phyloP scores from a whole-genome alignment of 805 yeast species.

The Candida sakaeoensis region DNA sequence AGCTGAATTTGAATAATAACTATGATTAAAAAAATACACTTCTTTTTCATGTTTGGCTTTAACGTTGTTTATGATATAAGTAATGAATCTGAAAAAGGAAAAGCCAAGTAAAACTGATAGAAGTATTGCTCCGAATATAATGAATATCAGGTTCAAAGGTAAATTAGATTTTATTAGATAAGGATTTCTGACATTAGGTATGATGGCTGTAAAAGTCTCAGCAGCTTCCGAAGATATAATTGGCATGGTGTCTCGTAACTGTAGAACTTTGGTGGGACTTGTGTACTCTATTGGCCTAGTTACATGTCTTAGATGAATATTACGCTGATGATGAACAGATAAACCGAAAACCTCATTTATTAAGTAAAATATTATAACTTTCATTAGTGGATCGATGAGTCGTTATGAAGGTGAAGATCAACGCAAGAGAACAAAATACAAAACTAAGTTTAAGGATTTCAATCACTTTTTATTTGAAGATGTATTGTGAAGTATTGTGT shows the following conservation, averaged over 20 bases:
- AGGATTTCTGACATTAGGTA: conserved; percentile 23
- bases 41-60: conserved; percentile 32
- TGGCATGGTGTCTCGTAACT: background rate
- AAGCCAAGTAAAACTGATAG: conserved; percentile 17
- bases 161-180: conserved; percentile 21
- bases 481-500: too few relatives aligned
- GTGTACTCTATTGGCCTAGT: background rate
- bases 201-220: background rate
- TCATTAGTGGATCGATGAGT: background rate
- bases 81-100: conserved; percentile 18
- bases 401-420: background rate
- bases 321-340: background rate
- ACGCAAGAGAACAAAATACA: background rate
- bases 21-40: conserved; percentile 16
- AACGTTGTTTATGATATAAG: conserved; percentile 20
- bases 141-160: conserved; percentile 40
- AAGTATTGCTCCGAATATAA: conserved; percentile 37
- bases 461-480: too few relatives aligned
- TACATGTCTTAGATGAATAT: background rate
- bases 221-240: background rate
- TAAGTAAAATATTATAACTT: background rate
- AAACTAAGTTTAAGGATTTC: background rate
- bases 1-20: background rate
- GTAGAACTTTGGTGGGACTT: background rate
- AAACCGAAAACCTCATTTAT: background rate